Conservation (phyloP, 2,329 filamentous ascomycete species). For the Thielaviopsis euricoi region DNA sequence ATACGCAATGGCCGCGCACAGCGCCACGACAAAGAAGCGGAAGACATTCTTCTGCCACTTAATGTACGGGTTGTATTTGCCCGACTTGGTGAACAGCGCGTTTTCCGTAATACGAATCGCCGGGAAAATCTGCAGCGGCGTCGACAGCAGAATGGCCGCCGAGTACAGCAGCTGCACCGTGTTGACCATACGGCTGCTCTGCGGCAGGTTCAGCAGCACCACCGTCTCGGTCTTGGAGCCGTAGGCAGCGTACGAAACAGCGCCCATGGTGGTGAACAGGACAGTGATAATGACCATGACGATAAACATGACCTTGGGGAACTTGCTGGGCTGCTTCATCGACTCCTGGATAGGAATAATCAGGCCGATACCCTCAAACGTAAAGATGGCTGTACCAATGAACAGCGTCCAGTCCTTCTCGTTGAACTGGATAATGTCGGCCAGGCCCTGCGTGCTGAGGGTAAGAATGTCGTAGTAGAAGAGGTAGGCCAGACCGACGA, state of each 20-base stretch:
- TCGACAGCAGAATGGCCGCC: conserved; percentile 90
- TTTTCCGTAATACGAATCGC: conserved; percentile 95
- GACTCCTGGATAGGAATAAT: conserved; percentile 97
- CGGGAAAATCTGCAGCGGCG: conserved; percentile 90
- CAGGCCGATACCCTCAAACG: conserved; percentile 91
- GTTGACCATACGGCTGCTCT: conserved; percentile 91
- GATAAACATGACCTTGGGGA: conserved; percentile 69
- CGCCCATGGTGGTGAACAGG: conserved; percentile 80
- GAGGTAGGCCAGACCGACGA: conserved; percentile 79
- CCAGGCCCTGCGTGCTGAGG: conserved; percentile 55
- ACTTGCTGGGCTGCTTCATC: conserved; percentile 82
- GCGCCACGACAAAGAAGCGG: conserved; percentile 77
- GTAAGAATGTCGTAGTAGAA: conserved; percentile 92
- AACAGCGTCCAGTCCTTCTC: conserved; percentile 86
- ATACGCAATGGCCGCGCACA: conserved; percentile 82
- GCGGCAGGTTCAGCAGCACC: conserved; percentile 86
- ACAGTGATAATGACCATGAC: conserved; percentile 94
- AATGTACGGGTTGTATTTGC: conserved; percentile 95
- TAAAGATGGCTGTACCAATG: conserved; percentile 97
- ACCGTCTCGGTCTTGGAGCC: conserved; percentile 93
- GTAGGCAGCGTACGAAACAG: conserved; percentile 88
- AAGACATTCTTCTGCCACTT: conserved; percentile 99
- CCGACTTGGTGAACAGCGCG: conserved; percentile 79
- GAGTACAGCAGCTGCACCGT: conserved; percentile 93
- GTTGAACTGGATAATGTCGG: conserved; percentile 87